Evolutionary conservation across 2,329 filamentous ascomycete species (phyloP).

Genomic region (Claviceps pazoutovae): DNA sequence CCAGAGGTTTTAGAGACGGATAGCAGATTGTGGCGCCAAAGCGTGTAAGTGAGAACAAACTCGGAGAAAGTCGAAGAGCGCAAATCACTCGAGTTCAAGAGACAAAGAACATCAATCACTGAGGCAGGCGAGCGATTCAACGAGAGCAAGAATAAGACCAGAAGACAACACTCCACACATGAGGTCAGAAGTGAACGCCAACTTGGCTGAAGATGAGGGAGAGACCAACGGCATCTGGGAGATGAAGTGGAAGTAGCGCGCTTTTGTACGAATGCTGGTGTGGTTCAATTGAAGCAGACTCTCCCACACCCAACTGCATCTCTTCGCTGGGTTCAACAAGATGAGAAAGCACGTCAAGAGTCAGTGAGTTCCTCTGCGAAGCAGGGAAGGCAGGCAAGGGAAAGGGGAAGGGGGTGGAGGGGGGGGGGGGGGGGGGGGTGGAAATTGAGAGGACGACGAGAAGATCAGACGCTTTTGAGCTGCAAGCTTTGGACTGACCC

Average conservation of each 20-base stretch:
- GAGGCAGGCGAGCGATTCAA: background rate
- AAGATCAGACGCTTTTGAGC: background rate
- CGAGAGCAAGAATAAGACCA: background rate
- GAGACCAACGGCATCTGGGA: background rate
- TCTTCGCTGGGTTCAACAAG: background rate
- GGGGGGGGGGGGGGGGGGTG: background rate
- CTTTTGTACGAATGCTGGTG: conserved; percentile 9
- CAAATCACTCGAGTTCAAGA: background rate
- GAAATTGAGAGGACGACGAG: background rate
- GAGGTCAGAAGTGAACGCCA: conserved; percentile 1
- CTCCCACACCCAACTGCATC: conserved; percentile 1
- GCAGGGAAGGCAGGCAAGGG: conserved; percentile 6
- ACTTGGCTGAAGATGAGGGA: conserved; percentile 5
- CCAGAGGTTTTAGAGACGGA: conserved; percentile 3
- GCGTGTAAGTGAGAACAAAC: conserved; percentile 5
- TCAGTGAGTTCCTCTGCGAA: conserved; percentile 2
- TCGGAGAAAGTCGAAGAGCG: background rate
- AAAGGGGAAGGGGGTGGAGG: background rate
- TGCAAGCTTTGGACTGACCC: background rate
- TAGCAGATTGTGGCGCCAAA: conserved; percentile 8
- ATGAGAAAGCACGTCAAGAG: conserved; percentile 3
- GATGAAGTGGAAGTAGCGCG: conserved; percentile 8
- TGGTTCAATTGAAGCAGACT: conserved; percentile 1
- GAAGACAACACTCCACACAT: background rate
- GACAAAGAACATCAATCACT: background rate